Conservation (phyloP, 169 alveolate species). For the Perkinsus olseni region DNA sequence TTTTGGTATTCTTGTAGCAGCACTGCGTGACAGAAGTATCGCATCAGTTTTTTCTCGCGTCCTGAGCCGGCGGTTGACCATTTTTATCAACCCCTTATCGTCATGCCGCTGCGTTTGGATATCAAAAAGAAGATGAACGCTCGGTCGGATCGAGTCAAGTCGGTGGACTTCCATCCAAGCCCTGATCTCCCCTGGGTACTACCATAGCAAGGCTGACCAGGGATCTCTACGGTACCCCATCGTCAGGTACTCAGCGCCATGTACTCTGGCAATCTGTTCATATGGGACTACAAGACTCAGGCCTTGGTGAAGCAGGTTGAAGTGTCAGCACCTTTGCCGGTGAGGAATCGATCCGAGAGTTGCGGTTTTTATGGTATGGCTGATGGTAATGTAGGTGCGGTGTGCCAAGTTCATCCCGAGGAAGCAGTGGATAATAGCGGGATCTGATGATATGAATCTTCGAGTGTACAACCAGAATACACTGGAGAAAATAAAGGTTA, state of each 20-base stretch:
- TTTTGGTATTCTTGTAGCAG: no score
- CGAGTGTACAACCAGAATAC: conserved; percentile 92
- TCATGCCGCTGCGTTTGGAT: conserved; percentile 84
- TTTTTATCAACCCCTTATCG: background rate
- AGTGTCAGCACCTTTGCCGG: conserved; percentile 53
- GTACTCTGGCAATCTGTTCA: conserved; percentile 81
- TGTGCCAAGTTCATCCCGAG: conserved; percentile 88
- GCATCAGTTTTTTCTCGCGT: background rate
- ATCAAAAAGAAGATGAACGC: conserved; percentile 81
- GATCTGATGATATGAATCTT: conserved; percentile 84
- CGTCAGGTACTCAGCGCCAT: conserved; percentile 91
- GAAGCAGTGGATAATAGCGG: conserved; percentile 85
- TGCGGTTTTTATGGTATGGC: background rate
- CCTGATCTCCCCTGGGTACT: background rate
- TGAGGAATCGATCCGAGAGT: background rate
- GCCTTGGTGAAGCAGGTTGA: conserved; percentile 83
- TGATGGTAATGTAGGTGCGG: conserved; percentile 48
- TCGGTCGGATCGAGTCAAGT: conserved; percentile 88
- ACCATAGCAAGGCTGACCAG: background rate
- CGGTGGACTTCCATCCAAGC: conserved; percentile 87
- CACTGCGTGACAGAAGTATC: background rate
- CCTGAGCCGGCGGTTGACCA: background rate
- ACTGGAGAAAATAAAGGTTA: conserved; percentile 79
- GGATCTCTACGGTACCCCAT: conserved; percentile 32
- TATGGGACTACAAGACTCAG: conserved; percentile 72